phyloP scores from a whole-genome alignment of 1,284 basidiomycete genomes.

The Marasmius fiardii region DNA sequence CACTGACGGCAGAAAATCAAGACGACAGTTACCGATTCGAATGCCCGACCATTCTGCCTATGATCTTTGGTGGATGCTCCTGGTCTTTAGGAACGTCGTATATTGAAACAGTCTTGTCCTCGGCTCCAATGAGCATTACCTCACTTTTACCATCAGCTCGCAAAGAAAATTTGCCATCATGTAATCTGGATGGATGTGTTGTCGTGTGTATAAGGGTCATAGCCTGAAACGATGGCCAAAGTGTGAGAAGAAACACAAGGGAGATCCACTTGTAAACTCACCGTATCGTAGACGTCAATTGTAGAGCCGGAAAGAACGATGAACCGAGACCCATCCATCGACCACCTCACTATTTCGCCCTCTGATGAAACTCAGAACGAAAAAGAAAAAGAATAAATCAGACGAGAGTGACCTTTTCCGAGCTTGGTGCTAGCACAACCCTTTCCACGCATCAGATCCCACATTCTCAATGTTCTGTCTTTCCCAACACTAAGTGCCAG shows the following conservation, averaged over 20 bases:
- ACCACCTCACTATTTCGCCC: constrained; percentile 87
- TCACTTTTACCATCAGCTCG: constrained; percentile 53
- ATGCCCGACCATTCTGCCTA: constrained; percentile 71
- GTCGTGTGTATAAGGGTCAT: constrained; percentile 73
- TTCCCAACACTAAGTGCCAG: constrained; percentile 89
- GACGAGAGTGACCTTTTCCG: constrained; percentile 61
- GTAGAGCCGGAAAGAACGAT: constrained; percentile 74
- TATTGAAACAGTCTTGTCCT: constrained; percentile 80
- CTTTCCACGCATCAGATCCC: constrained; percentile 96
- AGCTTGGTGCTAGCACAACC: constrained; percentile 87
- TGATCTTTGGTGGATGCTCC: constrained; percentile 40
- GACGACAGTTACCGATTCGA: constrained; percentile 57
- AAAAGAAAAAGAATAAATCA: not conserved
- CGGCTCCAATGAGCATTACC: constrained; percentile 76
- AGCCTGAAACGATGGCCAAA: constrained; percentile 39
- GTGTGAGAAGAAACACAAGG: constrained; percentile 4
- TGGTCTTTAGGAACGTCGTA: constrained; percentile 54
- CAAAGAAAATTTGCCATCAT: constrained; percentile 72
- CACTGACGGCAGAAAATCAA: not conserved
- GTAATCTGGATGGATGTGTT: constrained; percentile 74
- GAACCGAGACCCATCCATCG: constrained; percentile 70
- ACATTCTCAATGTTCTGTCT: constrained; percentile 91
- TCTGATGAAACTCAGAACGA: constrained; percentile 43
- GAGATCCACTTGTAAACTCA: constrained; percentile 32
- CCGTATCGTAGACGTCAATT: constrained; percentile 81